Conservation (phyloP, 139 green algal species). For the Limnomonas spitsbergensis region DNA sequence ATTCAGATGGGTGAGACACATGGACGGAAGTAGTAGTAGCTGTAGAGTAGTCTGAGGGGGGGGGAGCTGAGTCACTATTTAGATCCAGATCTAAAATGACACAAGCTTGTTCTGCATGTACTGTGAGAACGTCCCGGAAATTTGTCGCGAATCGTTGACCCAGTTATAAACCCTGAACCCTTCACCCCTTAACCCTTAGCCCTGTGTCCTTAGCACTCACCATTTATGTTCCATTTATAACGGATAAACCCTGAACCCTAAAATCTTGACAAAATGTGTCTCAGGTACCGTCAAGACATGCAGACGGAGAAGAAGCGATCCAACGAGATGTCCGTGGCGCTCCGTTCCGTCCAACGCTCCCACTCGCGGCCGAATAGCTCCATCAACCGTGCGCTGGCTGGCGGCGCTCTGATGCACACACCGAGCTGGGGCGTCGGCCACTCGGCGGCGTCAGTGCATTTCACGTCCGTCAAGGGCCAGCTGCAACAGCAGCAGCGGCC, state of each 20-base stretch:
- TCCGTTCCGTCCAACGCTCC: conserved; percentile 33
- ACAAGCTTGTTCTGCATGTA: too few relatives aligned
- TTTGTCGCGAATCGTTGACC: too few relatives aligned
- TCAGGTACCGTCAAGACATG: conserved; percentile 15
- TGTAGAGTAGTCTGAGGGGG: too few relatives aligned
- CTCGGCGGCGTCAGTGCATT: background rate
- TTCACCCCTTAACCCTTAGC: too few relatives aligned
- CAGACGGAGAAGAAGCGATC: conserved; percentile 37
- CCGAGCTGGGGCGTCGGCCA: background rate
- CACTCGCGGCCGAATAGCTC: background rate
- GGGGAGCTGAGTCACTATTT: too few relatives aligned
- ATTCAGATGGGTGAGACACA: too few relatives aligned
- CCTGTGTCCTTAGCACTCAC: too few relatives aligned
- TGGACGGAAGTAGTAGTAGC: too few relatives aligned
- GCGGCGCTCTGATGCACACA: background rate
- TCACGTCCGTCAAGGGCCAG: background rate
- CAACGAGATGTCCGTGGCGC: conserved; percentile 33
- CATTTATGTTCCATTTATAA: too few relatives aligned
- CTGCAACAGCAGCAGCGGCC: conserved; percentile 2
- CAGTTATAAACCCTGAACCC: too few relatives aligned
- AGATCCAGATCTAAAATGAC: too few relatives aligned
- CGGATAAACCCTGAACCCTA: background rate
- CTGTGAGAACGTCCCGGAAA: too few relatives aligned
- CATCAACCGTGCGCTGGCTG: background rate
- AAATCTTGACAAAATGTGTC: conserved; percentile 7